Conservation (phyloP, 2,329 filamentous ascomycete species). For the Rhinocladiella similis region DNA sequence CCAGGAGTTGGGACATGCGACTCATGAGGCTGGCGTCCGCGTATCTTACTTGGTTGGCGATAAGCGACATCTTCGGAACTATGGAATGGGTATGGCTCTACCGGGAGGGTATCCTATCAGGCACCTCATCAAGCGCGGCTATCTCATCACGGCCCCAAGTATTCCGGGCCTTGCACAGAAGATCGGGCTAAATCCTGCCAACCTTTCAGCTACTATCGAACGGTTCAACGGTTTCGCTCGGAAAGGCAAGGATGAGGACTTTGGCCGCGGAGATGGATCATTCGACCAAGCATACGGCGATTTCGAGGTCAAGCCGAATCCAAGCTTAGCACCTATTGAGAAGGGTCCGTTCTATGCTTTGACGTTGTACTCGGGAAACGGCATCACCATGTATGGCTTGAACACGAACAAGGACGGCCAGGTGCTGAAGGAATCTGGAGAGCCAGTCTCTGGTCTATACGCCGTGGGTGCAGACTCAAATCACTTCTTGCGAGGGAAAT, state of each 20-base stretch:
- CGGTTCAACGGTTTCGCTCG: slow-evolving; percentile 35
- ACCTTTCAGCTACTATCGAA: slow-evolving; percentile 31
- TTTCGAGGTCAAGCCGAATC: slow-evolving; percentile 31
- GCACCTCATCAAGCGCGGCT: slow-evolving; percentile 8
- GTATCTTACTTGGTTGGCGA: slow-evolving; percentile 7
- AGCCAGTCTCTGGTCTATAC: slow-evolving; percentile 36
- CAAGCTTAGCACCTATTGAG: slow-evolving; percentile 34
- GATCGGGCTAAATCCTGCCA: slow-evolving; percentile 27
- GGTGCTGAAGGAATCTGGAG: slow-evolving; percentile 29
- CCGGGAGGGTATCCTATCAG: slow-evolving; percentile 9
- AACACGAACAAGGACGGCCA: slow-evolving; percentile 36
- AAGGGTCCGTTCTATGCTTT: slow-evolving; percentile 36
- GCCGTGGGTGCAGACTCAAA: slow-evolving; percentile 39
- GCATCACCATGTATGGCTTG: slow-evolving; percentile 41
- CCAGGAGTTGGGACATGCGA: slow-evolving; percentile 18
- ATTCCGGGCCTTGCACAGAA: slow-evolving; percentile 28
- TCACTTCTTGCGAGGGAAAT: slow-evolving; percentile 37
- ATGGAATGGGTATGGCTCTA: slow-evolving; percentile 14
- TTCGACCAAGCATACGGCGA: slow-evolving; percentile 39
- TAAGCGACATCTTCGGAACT: slow-evolving; percentile 6
- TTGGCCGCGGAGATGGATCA: slow-evolving; percentile 33
- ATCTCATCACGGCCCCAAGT: slow-evolving; percentile 8
- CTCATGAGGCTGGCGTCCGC: slow-evolving; percentile 2
- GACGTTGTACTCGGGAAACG: slow-evolving; percentile 37
- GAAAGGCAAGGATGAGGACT: slow-evolving; percentile 36